These are phyloP conservation scores for Colletotrichum sp. DNA, from an alignment of 2,329 filamentous ascomycete species.

Conservation along the genomic window DNA sequence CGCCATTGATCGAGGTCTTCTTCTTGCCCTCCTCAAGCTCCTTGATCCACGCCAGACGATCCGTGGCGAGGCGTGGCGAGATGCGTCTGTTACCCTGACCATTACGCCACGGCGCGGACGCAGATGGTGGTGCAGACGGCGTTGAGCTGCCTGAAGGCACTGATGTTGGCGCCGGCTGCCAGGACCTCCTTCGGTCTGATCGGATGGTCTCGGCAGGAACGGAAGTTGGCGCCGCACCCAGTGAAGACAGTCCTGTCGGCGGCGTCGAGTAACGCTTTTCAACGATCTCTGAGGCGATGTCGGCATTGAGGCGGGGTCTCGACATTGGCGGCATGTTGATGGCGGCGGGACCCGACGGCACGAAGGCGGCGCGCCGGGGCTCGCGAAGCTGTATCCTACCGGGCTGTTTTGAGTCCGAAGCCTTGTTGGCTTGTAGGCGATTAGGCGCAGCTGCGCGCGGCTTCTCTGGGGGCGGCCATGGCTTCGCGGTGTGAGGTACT, in stretches of 20 bases:
- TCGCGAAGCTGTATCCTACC: not conserved
- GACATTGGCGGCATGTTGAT: not conserved
- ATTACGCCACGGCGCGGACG: constrained; percentile 2
- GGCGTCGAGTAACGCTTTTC: constrained; percentile 10
- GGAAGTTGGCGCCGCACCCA: not conserved
- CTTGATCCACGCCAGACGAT: constrained; percentile 16
- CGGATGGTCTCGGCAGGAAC: not conserved
- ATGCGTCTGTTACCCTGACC: not conserved
- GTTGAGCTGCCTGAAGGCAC: not conserved
- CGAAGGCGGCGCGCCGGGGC: not conserved
- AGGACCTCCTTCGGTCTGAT: constrained; percentile 2
- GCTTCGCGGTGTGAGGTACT: not conserved
- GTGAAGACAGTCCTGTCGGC: not conserved
- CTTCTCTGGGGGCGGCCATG: constrained; percentile 4
- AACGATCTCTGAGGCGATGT: not conserved
- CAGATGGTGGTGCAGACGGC: not conserved
- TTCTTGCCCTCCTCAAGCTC: constrained; percentile 9
- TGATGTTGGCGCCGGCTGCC: constrained; percentile 2
- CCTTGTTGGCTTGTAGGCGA: not conserved
- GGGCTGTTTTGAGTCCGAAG: not conserved
- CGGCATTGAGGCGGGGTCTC: not conserved
- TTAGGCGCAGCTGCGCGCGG: not conserved
- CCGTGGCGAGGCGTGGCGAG: not conserved
- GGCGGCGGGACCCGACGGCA: not conserved
- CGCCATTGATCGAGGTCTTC: not conserved